Evolutionary conservation across 1,284 basidiomycete genomes (phyloP), one percentile per base, ranked within the genome.

Genomic region (Ustilago vetiveriae): DNA sequence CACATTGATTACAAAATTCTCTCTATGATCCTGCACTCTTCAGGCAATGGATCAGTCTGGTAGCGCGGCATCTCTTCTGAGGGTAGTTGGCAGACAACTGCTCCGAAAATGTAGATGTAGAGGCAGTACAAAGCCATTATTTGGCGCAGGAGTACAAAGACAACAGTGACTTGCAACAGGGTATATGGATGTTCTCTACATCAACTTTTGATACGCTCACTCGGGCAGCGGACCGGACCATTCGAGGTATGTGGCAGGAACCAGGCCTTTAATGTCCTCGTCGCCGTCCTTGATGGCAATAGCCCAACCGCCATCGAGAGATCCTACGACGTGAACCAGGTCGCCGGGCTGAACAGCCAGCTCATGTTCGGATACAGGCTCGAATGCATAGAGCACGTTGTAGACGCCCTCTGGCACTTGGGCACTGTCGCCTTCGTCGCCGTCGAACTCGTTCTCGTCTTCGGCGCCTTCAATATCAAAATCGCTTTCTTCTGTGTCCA

Each of bases 261-360:
- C 72, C 10, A 74, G 46, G 2, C 72, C 72, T 24, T 66, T 71
- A 21, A 58, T 39, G 14, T 22, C 39, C 35, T 51, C 47, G 8
- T 52, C 42, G 24, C 32, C 41, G 11, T 55, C 46, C 29, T 56
- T 70, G 43, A 56, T 30, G 6, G 64, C 74, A 17, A 76, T 74
- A 1, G 72, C 67, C 74, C 74, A 76, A 0, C 74, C 74, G 11
- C 74, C 74, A 10, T 74, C 68, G 27, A 76, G 37, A 16, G 53
- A 56, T 2, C 74, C 74, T 1, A 76, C 65, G 3, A 76, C 74
- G 14, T 56, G 59, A 7, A 76, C 48, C 4, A 48, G 32, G 23
- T 74, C 68, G 22, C 54, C 74, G 2, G 64, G 42, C n/a, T 45
- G 32, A 1, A 73, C 62, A 4, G 56, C 63, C 35, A 76, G 41